phyloP scores from a whole-genome alignment of 2,329 filamentous ascomycete species.

The Aureobasidium sp. region DNA sequence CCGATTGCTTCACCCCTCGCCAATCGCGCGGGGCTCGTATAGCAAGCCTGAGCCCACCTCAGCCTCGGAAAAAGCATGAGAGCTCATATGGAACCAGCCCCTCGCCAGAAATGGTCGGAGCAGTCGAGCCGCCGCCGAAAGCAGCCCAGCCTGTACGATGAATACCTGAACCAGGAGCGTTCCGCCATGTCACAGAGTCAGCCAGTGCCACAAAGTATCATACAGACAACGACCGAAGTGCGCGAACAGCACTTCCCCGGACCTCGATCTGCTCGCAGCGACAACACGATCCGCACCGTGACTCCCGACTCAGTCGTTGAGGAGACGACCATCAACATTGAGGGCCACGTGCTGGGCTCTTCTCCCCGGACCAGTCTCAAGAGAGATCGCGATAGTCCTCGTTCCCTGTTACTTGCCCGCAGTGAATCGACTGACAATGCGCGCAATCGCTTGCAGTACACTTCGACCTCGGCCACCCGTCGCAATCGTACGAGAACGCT shows the following conservation, averaged over 20 bases:
- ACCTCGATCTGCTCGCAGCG: constrained; percentile 7
- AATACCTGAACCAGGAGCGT: constrained; percentile 22
- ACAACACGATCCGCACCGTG: constrained; percentile 51
- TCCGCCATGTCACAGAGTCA: constrained; percentile 11
- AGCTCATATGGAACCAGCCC: constrained; percentile 1
- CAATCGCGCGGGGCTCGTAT: background rate
- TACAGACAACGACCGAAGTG: background rate
- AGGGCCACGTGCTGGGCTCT: constrained; percentile 9
- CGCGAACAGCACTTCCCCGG: background rate
- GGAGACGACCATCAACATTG: constrained; percentile 7
- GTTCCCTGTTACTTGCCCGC: constrained; percentile 1
- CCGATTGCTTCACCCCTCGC: background rate
- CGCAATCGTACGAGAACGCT: constrained; percentile 4
- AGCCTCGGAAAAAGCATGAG: background rate
- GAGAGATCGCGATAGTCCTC: constrained; percentile 9
- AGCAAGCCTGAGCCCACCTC: background rate
- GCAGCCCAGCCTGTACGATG: constrained; percentile 25
- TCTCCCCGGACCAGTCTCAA: constrained; percentile 8
- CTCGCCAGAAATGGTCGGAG: constrained; percentile 17
- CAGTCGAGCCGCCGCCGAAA: constrained; percentile 15
- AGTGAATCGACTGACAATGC: constrained; percentile 6
- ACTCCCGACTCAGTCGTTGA: constrained; percentile 47
- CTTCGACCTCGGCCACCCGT: background rate
- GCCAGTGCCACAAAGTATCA: background rate
- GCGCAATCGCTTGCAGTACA: background rate